These are phyloP conservation scores for Diplodia sapinea DNA, from an alignment of 2,329 filamentous ascomycete species.

Conservation along the genomic window DNA sequence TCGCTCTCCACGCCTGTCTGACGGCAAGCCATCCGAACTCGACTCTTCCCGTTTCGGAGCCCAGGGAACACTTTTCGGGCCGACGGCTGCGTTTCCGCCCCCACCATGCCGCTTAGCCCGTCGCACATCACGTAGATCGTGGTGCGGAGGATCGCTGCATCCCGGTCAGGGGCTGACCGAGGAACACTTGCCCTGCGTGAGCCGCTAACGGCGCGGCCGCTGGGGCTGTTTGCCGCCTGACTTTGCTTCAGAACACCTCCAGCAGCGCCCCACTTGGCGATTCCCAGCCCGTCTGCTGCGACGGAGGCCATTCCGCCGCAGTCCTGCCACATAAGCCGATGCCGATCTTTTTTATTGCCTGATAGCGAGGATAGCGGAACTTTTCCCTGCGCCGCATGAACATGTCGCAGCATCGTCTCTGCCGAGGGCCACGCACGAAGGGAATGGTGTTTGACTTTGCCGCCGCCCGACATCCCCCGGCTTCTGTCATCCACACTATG, in stretches of 20 bases:
- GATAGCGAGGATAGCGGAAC: background rate
- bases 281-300: background rate
- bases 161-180: conserved; percentile 4
- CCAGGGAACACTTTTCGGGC: background rate
- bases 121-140: conserved; percentile 14
- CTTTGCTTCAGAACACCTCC: background rate
- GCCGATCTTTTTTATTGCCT: background rate
- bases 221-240: background rate
- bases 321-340: background rate
- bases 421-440: background rate
- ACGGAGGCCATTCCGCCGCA: background rate
- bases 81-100: background rate
- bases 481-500: background rate
- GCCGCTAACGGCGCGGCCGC: background rate
- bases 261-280: background rate
- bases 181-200: background rate
- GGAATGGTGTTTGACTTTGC: background rate
- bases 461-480: background rate
- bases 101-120: background rate
- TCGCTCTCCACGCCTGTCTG: background rate
- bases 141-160: conserved; percentile 15
- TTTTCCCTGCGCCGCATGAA: background rate
- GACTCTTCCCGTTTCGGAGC: background rate
- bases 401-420: background rate
- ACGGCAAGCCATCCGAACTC: background rate